Conservation (phyloP, 1,139 yeast species). For the Candida glucosophila region DNA sequence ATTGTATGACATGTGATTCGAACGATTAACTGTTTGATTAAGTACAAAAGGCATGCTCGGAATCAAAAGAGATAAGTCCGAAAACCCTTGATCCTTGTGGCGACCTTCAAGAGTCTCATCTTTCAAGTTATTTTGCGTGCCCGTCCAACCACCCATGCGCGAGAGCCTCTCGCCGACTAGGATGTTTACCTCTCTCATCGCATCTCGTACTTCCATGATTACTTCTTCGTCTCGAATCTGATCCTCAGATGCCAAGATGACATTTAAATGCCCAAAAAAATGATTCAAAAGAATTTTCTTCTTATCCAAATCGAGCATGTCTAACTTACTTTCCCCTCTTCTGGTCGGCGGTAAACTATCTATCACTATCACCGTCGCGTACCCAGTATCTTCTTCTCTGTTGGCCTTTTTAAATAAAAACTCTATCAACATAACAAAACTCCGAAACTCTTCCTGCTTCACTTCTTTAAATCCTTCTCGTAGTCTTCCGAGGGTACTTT, state of each 20-base stretch:
- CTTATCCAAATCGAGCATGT: slow-evolving; percentile 16
- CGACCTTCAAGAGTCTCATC: slow-evolving; percentile 15
- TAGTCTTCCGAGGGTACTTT: background rate
- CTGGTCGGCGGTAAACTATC: slow-evolving; percentile 8
- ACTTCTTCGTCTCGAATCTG: slow-evolving; percentile 11
- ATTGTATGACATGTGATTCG: slow-evolving; percentile 13
- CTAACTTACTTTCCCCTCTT: slow-evolving; percentile 7
- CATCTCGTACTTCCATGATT: slow-evolving; percentile 16
- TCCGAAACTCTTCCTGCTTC: slow-evolving; percentile 1
- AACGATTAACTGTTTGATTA: slow-evolving; percentile 16
- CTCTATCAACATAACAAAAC: slow-evolving; percentile 10
- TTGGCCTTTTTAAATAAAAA: slow-evolving; percentile 27
- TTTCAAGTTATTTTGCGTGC: slow-evolving; percentile 26
- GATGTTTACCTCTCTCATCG: slow-evolving; percentile 17
- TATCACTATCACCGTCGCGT: slow-evolving; percentile 25
- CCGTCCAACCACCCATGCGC: slow-evolving; percentile 52
- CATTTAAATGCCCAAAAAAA: slow-evolving; percentile 36
- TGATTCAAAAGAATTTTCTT: slow-evolving; percentile 25
- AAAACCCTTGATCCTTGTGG: background rate
- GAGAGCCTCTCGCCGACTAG: slow-evolving; percentile 31
- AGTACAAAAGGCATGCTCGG: slow-evolving; percentile 28
- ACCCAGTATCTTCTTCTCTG: slow-evolving; percentile 25
- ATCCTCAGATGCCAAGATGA: slow-evolving; percentile 19
- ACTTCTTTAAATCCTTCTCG: background rate
- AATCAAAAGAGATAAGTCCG: slow-evolving; percentile 16